phyloP scores from a whole-genome alignment of 2,329 filamentous ascomycete genomes.

The Ambrosiella xylebori region DNA sequence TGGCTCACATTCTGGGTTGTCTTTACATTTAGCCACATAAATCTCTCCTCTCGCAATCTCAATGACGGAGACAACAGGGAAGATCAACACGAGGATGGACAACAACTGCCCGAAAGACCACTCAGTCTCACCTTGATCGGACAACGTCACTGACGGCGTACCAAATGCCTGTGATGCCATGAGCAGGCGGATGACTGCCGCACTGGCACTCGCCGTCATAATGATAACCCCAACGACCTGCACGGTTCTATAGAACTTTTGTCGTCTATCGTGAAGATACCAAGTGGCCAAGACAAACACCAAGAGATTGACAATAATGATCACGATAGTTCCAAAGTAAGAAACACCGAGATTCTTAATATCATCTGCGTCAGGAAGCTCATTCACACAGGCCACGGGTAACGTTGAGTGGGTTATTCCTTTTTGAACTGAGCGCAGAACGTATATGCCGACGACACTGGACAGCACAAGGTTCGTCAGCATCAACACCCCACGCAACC shows the following conservation, averaged over 20 bases:
- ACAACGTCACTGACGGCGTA: conserved; percentile 30
- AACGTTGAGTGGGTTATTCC: conserved; percentile 34
- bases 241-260: conserved; percentile 36
- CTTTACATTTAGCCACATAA: conserved; percentile 17
- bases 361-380: conserved; percentile 18
- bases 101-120: conserved; percentile 50
- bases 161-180: conserved; percentile 45
- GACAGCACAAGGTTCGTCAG: conserved; percentile 44
- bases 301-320: conserved; percentile 40
- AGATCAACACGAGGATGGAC: conserved; percentile 38
- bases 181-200: conserved; percentile 39
- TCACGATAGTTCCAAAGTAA: conserved; percentile 41
- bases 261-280: conserved; percentile 42
- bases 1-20: background rate
- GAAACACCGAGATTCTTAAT: conserved; percentile 28
- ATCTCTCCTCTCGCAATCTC: conserved; percentile 40
- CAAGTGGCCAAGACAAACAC: conserved; percentile 44
- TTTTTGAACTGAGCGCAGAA: conserved; percentile 36
- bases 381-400: conserved; percentile 43
- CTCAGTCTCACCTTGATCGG: conserved; percentile 34
- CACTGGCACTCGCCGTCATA: conserved; percentile 40
- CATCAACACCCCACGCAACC: conserved; percentile 50
- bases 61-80: conserved; percentile 41
- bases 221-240: conserved; percentile 36
- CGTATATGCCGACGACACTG: conserved; percentile 36